Base-by-base conservation (phyloP, 2,329 filamentous ascomycete species). In the Peltaster fructicola region DNA sequence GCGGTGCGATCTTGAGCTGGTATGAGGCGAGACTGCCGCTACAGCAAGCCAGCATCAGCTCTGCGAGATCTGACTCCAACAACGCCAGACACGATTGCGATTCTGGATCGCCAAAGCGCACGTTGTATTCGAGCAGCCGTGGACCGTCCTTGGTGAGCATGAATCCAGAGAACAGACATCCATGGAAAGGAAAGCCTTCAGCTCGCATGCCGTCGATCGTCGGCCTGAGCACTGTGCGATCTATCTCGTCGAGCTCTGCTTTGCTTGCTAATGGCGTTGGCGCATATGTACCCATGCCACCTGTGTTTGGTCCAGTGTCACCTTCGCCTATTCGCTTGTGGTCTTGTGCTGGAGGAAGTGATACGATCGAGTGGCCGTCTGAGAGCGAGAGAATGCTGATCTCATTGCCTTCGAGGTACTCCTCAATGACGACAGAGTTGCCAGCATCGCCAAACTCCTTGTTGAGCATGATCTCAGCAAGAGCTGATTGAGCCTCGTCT, bases 281-380 rank as follows among this genome's bases (percentile, higher is more conserved):
- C 9, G 84, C 82, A 52, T 95, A 95, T 47, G 82, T 92, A 25
- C 88, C 88, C 88, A 95, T 95, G 19, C 88, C 88, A 31, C 85
- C 88, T 2, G 88, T 95, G 56, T 95, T 95, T 17, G 82, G 79
- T 2, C 88, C 88, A 24, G 68, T 64, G 47, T 95, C 85, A 27
- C 78, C 80, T 43, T 98, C 88, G 26, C 77, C 78, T 36, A 90
- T 82, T 33, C 82, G 70, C 65, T 98, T 95, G 61, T 98, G 88
- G 50, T 95, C 88, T 52, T 98, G 88, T 2, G 85, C 85, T 1
- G 88, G 75, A 4, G 85, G 85, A 7, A 95, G 61, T 6, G 76
- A 81, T 45, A 69, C 67, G 47, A 91, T 77, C 1, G 74, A 75
- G 47, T 77, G 75, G 25, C 88, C 88, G 47, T 98, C 88, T 44